Base-by-base conservation (phyloP, 768 basidiomycete species). In the Lactifluus echinatus region DNA sequence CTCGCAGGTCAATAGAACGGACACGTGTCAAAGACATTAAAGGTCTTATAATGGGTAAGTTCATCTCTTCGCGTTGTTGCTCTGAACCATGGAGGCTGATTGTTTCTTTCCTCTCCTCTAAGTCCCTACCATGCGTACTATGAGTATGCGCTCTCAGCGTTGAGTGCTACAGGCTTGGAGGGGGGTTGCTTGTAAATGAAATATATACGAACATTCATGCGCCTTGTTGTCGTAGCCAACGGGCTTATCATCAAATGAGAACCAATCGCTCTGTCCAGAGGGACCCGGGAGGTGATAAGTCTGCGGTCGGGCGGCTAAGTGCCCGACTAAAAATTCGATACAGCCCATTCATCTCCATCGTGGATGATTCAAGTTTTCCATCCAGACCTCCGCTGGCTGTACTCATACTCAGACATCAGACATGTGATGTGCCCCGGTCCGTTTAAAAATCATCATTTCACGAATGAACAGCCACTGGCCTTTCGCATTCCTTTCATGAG, bases 41-140 rank as follows among this genome's bases (percentile, higher is more conserved):
- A 57, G 83, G 83, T 2, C 69, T 86, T 31, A 80, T 79, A 80
- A 85, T 86, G 84, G 83, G 83, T 84, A 74, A 63, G 83, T 78
- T 24, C 24, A 45, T 45, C n/a, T 14, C 37, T 5, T 43, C 24
- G 52, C 2, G 12, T 12, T 11, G 8, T 48, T 5, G 12, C 19
- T 12, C 19, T 28, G 15, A 24, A 36, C 7, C 53, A 36, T 19
- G 14, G 24, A 8, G 44, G 42, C 54, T 69, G 56, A 66, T 50
- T 52, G 0, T 48, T 24, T 42, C 21, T 42, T 42, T 12, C 4
- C 29, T 31, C 21, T 55, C 44, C 42, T 56, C 61, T 14, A 53
- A 82, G 81, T 81, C 78, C 81, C 81, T 11, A 69, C 68, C 26
- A 68, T 68, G 67, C 67, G 69, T 39, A 69, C 68, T 4, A 65